Conservation (phyloP, 305 asterid genomes). For the Fraxinus albicans region DNA sequence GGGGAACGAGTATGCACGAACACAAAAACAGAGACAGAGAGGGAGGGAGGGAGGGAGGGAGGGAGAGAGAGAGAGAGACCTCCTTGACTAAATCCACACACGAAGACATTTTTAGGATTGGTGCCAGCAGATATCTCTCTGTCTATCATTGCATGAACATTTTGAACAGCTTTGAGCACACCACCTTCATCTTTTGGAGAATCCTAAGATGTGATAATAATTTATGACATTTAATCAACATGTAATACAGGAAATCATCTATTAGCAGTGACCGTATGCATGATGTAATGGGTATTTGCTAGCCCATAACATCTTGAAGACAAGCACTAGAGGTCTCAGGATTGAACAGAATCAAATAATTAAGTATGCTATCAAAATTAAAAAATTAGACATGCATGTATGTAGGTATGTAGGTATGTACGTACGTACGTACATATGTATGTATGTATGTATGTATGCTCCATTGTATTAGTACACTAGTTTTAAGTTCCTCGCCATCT, state of each 20-base stretch:
- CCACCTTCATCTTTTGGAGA: conserved; percentile 75
- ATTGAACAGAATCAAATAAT: conserved; percentile 7
- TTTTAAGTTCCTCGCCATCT: conserved; percentile 8
- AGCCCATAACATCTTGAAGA: conserved; percentile 1
- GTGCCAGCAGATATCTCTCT: conserved; percentile 77
- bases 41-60: conserved; percentile 16
- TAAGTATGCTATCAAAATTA: background rate
- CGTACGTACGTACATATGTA: too few species aligned
- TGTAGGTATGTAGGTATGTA: too few species aligned
- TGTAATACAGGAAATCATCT: background rate
- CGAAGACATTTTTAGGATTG: conserved; percentile 62
- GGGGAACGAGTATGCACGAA: background rate
- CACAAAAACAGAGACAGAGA: background rate
- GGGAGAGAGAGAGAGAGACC: conserved; percentile 42
- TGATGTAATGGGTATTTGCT: conserved; percentile 1
- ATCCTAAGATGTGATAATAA: conserved; percentile 39
- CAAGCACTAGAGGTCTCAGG: background rate
- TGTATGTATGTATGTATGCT: background rate
- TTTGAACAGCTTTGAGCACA: conserved; percentile 72
- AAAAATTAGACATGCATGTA: background rate
- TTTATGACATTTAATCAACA: background rate
- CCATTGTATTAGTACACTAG: background rate
- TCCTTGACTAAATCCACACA: conserved; percentile 99
- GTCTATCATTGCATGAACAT: conserved; percentile 77
- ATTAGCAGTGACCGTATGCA: conserved; percentile 11